phyloP scores from a whole-genome alignment of 768 basidiomycete species.

The Lactifluus volemus region DNA sequence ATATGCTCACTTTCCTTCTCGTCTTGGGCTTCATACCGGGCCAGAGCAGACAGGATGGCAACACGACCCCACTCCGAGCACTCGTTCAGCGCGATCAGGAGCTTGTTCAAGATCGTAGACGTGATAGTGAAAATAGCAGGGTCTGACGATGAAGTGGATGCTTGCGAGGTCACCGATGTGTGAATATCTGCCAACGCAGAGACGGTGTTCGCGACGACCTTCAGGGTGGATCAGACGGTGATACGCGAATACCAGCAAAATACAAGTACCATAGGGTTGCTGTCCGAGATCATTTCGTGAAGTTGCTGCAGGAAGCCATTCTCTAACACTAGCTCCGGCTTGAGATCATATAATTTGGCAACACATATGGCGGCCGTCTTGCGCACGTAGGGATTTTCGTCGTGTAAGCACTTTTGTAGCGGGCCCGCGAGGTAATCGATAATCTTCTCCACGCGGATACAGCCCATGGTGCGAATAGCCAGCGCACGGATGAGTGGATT shows the following conservation, averaged over 20 bases:
- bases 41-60: slow-evolving; percentile 78
- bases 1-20: slow-evolving; percentile 98
- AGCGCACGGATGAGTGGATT: slow-evolving; percentile 96
- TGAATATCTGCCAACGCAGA: slow-evolving; percentile 92
- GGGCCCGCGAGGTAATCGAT: slow-evolving; percentile 98
- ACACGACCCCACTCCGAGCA: slow-evolving; percentile 99
- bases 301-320: slow-evolving; percentile 88
- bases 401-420: slow-evolving; percentile 80
- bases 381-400: slow-evolving; percentile 97
- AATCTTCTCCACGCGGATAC: slow-evolving; percentile 95
- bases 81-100: slow-evolving; percentile 92
- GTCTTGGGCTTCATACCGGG: slow-evolving; percentile 75
- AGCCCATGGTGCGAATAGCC: slow-evolving; percentile 97
- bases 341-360: slow-evolving; percentile 95
- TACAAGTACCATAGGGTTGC: slow-evolving; percentile 86
- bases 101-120: slow-evolving; percentile 71
- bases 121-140: slow-evolving; percentile 76
- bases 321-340: slow-evolving; percentile 90
- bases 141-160: slow-evolving; percentile 46
- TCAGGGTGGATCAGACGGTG: slow-evolving; percentile 3
- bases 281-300: slow-evolving; percentile 89
- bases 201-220: slow-evolving; percentile 98
- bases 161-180: slow-evolving; percentile 49
- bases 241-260: background rate
- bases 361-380: slow-evolving; percentile 97